A percentile compares a stretch with the other conserved stretches of the same genome.
Conservation (phyloP, 108 stramenopile genomes). For the Pseudonitzschia delicatissima region DNA sequence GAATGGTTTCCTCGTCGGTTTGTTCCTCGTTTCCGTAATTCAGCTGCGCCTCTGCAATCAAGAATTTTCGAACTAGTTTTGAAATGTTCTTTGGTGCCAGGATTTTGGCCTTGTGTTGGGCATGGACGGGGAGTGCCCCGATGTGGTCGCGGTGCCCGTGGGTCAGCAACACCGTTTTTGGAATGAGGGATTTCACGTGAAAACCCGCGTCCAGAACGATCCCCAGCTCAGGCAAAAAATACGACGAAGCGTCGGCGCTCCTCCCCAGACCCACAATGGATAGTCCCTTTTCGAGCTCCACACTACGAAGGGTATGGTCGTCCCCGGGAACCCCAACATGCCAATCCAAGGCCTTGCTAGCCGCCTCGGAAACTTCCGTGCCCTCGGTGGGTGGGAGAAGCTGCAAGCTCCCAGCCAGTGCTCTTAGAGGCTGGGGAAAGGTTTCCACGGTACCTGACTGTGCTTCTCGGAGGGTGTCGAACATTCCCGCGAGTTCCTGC, state of each 20-base stretch:
- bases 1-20: constrained; percentile 45
- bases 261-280: constrained; percentile 43
- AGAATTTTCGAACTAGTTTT: constrained; percentile 34
- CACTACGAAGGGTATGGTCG: constrained; percentile 51
- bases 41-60: constrained; percentile 52
- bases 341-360: constrained; percentile 28
- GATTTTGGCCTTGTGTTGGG: constrained; percentile 17
- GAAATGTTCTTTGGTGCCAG: constrained; percentile 35
- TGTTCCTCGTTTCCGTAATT: constrained; percentile 50
- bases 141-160: constrained; percentile 67
- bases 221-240: constrained; percentile 54
- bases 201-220: constrained; percentile 54
- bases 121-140: constrained; percentile 49
- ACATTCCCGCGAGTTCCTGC: constrained; percentile 42
- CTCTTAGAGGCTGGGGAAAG: constrained; percentile 54
- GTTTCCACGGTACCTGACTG: constrained; percentile 20
- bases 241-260: constrained; percentile 51
- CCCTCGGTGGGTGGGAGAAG: constrained; percentile 46
- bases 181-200: constrained; percentile 43
- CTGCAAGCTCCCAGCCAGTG: constrained; percentile 54
- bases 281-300: constrained; percentile 33
- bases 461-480: constrained; percentile 48
- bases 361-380: constrained; percentile 32
- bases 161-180: constrained; percentile 48
- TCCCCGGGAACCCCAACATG: constrained; percentile 58